These are phyloP conservation scores for Cryptosporidium andersoni DNA, from an alignment of 169 alveolate species.

Conservation along the genomic window DNA sequence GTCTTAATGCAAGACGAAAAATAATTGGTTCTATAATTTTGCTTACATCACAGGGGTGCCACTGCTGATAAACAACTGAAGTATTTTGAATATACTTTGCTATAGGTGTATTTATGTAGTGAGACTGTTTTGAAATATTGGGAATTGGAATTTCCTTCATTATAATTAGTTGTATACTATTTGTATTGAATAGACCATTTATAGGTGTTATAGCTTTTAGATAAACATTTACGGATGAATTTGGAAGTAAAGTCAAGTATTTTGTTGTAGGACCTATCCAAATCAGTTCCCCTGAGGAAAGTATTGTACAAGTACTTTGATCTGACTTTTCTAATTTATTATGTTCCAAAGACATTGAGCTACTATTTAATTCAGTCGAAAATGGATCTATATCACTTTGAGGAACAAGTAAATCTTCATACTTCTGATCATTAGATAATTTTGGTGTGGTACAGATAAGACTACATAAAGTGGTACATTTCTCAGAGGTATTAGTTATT, in stretches of 20 bases:
- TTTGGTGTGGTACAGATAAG: conserved; percentile 7
- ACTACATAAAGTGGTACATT: conserved; percentile 17
- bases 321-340: not conserved
- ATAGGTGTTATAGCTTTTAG: conserved; percentile 33
- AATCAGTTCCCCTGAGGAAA: conserved; percentile 31
- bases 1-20: too few relatives aligned
- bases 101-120: too few relatives aligned
- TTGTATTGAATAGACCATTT: conserved; percentile 56
- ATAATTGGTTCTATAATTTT: too few relatives aligned
- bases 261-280: conserved; percentile 53
- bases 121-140: not conserved
- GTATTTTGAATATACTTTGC: too few relatives aligned
- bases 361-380: not conserved
- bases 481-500: conserved; percentile 11
- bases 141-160: conserved; percentile 26
- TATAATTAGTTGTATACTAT: conserved; percentile 23
- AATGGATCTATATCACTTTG: not conserved
- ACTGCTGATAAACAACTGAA: too few relatives aligned
- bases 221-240: conserved; percentile 4
- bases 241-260: conserved; percentile 26
- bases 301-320: too few relatives aligned
- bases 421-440: not conserved
- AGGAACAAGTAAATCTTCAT: conserved; percentile 42
- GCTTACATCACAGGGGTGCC: too few relatives aligned
- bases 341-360: not conserved